Base-by-base conservation (phyloP, 164 flowering plant genomes). In the Annona squamosa region DNA sequence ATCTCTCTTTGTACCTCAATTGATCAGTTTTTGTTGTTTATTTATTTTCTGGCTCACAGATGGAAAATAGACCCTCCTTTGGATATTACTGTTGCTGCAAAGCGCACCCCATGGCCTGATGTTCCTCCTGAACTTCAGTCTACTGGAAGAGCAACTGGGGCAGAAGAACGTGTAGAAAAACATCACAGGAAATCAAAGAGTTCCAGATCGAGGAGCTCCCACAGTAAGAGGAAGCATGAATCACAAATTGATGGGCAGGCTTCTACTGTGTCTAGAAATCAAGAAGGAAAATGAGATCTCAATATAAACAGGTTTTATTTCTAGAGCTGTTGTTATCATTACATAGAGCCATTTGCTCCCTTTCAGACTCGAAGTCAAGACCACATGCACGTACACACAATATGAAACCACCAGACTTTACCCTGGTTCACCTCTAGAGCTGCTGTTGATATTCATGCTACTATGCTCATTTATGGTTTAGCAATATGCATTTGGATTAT, bases 51-150 rank as follows among this genome's bases (percentile, higher is more conserved):
- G 63, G 66, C n/a, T 3, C 80, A 74, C 88, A 95, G 99, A 75
- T 95, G 99, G 99, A 82, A 85, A 13, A 88, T 93, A 59, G 91
- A 91, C 70, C 90, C 92, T 70, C 98, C 98, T 48, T 80, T 93
- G 82, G 97, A 95, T 48, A 77, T 95, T 48, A 95, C 98, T 17
- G 94, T 95, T 71, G 89, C 94, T 43, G 89, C 99, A 3, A 95
- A 89, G 77, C 91, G 84, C 69, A 95, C 98, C n/a, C 94, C 99
- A 56, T 93, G 99, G 99, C 97, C 96, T 3, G 97, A 94, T 81
- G 86, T 85, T 75, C 95, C 97, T 79, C 97, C 95, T 47, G 97
- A 94, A 77, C 90, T 94, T 72, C 93, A 87, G 17, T 68, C 83
- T 37, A 69, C 48, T 63, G 85, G 77, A 74, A 90, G 84, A 59